phyloP scores from a whole-genome alignment of 306 rosid genomes.

The Hippophae rhamnoides region DNA sequence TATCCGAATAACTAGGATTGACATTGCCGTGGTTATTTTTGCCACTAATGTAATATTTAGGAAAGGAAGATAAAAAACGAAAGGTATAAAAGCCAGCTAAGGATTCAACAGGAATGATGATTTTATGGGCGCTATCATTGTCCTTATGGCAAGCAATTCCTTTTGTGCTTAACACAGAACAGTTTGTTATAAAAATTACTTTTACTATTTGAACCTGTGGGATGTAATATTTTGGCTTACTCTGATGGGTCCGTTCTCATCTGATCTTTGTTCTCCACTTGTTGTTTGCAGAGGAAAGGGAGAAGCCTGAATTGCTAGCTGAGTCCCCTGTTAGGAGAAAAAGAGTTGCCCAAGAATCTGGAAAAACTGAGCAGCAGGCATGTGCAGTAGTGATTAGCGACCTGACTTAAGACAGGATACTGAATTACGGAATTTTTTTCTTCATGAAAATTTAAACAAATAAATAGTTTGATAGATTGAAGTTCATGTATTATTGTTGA shows the following conservation, averaged over 20 bases:
- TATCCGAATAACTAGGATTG: too few species aligned
- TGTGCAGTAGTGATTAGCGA: slow-evolving; percentile 10
- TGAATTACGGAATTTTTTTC: background rate
- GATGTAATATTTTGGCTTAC: background rate
- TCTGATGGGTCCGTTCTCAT: slow-evolving; percentile 15
- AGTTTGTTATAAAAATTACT: background rate
- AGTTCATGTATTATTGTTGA: too few species aligned
- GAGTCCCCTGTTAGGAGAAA: slow-evolving; percentile 83
- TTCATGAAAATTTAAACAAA: background rate
- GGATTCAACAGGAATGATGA: too few species aligned
- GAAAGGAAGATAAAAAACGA: too few species aligned
- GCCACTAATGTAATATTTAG: too few species aligned
- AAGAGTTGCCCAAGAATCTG: slow-evolving; percentile 84
- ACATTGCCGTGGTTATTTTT: too few species aligned
- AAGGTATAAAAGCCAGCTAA: too few species aligned
- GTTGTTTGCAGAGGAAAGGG: slow-evolving; percentile 77
- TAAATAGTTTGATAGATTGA: too few species aligned
- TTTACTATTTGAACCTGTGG: background rate
- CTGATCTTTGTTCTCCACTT: too few species aligned
- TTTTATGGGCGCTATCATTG: too few species aligned
- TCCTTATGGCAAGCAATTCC: too few species aligned
- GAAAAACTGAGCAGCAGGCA: slow-evolving; percentile 96
- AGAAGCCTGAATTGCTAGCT: slow-evolving; percentile 87
- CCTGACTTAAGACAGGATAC: slow-evolving; percentile 10
- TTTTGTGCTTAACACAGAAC: too few species aligned